Evolutionary conservation across 2,329 filamentous ascomycete genomes (phyloP), one percentile per base, ranked within the genome.

Genomic region (Fusarium odoratissimum): DNA sequence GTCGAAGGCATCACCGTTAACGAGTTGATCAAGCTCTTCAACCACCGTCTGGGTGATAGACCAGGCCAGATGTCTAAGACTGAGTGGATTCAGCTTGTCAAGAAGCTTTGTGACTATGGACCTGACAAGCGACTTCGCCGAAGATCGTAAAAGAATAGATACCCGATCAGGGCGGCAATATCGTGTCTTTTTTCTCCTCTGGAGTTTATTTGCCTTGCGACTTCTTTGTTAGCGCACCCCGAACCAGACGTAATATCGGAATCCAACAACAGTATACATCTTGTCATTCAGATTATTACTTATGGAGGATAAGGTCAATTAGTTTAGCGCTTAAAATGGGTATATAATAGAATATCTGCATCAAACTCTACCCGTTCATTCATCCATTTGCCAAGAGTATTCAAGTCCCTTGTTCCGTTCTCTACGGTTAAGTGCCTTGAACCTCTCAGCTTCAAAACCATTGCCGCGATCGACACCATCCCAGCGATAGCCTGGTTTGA

Each of bases 311-410:
- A 49, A 58, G 35, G 31, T 40, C 28, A 44, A 59, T 25, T 57
- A 61, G 37, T 42, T 60, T 30, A 64, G 42, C 30, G 60, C 59
- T 76, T 59, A 56, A 49, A 74, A 65, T 54, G 75, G 75, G 76
- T 78, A 77, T 78, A 74, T 71, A 67, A 69, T 69, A 68, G 60
- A 68, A 61, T 64, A 33, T 42, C 31, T 69, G 23, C 60, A 64
- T 59, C 30, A 68, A 67, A 64, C 44, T 30, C 33, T 52, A 11
- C 42, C 44, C 30, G 35, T 69, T 80, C 87, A 96, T 82, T 95
- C 93, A 83, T 98, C 96, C 92, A 97, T 96, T 86, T 98, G 94
- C 96, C 95, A 99, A 37, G 92, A 91, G 82, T 98, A 98, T 77
- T 95, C 91, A 78, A 98, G 82, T 37, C 92, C 92, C 82, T 93